These are phyloP conservation scores for Cornus suecica DNA, from an alignment of 148 eudicot species.

Conservation along the genomic window DNA sequence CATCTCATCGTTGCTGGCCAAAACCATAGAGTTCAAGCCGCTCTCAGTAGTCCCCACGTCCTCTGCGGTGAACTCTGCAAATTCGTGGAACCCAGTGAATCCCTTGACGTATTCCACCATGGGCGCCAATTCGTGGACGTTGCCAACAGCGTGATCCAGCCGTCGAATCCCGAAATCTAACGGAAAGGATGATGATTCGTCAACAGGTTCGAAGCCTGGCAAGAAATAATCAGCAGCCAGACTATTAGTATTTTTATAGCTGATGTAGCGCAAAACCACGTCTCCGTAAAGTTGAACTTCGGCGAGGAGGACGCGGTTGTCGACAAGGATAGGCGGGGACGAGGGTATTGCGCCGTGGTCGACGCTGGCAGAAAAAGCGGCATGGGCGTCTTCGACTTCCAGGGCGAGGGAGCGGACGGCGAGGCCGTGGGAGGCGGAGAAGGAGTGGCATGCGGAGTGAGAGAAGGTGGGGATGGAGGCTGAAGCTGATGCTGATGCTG, in stretches of 20 bases:
- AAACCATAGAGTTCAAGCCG: conserved; percentile 77
- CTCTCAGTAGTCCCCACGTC: conserved; percentile 93
- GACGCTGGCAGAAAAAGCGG: conserved; percentile 49
- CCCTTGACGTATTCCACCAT: conserved; percentile 56
- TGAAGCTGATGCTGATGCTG: conserved; percentile 15
- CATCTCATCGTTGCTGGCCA: conserved; percentile 72
- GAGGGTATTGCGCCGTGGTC: conserved; percentile 56
- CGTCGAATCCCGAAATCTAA: conserved; percentile 69
- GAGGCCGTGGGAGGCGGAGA: conserved; percentile 64
- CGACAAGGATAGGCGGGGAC: conserved; percentile 30
- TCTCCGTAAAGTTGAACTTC: conserved; percentile 83
- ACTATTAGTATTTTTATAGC: conserved; percentile 23
- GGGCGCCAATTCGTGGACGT: conserved; percentile 60
- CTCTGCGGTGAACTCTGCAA: conserved; percentile 80
- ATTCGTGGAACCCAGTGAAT: conserved; percentile 90
- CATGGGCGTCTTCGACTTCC: conserved; percentile 57
- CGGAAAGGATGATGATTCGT: conserved; percentile 29
- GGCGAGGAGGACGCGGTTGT: conserved; percentile 28
- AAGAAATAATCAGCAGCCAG: conserved; percentile 30
- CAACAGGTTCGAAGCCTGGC: conserved; percentile 63
- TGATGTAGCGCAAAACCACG: conserved; percentile 67
- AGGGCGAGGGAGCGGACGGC: conserved; percentile 71
- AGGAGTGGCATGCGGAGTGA: conserved; percentile 28
- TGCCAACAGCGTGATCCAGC: conserved; percentile 88
- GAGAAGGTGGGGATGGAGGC: conserved; percentile 59